These are phyloP conservation scores for Calonectria pseudoreteaudii DNA, from an alignment of 2,329 filamentous ascomycete species.

Conservation along the genomic window DNA sequence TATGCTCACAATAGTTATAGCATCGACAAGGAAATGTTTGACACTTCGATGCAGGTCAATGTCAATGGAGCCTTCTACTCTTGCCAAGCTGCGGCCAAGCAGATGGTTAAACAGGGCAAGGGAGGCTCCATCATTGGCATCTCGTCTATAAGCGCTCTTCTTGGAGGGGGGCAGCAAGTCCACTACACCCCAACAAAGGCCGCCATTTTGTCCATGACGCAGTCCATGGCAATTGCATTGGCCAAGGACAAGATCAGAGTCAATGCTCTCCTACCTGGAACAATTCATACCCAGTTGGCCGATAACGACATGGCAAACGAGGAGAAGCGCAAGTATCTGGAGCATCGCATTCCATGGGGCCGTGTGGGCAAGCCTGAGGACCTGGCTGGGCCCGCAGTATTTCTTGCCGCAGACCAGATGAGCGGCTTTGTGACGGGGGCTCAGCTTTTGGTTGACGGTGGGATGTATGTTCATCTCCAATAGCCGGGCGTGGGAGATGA, in stretches of 20 bases:
- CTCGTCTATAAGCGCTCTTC: slow-evolving; percentile 75
- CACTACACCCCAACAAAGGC: slow-evolving; percentile 90
- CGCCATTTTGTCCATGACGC: slow-evolving; percentile 75
- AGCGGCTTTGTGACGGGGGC: slow-evolving; percentile 76
- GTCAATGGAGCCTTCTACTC: slow-evolving; percentile 83
- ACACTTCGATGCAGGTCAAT: slow-evolving; percentile 18
- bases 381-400: slow-evolving; percentile 78
- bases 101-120: slow-evolving; percentile 66
- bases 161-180: slow-evolving; percentile 79
- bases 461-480: slow-evolving; percentile 79
- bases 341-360: slow-evolving; percentile 79
- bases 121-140: slow-evolving; percentile 83
- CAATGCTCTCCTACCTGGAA: slow-evolving; percentile 82
- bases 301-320: slow-evolving; percentile 79
- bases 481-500: slow-evolving; percentile 43
- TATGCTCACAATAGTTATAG: background rate
- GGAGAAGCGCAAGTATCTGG: slow-evolving; percentile 78
- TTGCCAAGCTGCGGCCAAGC: slow-evolving; percentile 81
- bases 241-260: slow-evolving; percentile 79
- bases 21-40: slow-evolving; percentile 16
- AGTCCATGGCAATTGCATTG: slow-evolving; percentile 68
- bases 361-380: slow-evolving; percentile 71
- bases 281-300: slow-evolving; percentile 82
- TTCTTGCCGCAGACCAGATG: slow-evolving; percentile 74
- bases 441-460: slow-evolving; percentile 79